phyloP scores from a whole-genome alignment of 2,329 filamentous ascomycete species.

The Salinomyces thailandicus region DNA sequence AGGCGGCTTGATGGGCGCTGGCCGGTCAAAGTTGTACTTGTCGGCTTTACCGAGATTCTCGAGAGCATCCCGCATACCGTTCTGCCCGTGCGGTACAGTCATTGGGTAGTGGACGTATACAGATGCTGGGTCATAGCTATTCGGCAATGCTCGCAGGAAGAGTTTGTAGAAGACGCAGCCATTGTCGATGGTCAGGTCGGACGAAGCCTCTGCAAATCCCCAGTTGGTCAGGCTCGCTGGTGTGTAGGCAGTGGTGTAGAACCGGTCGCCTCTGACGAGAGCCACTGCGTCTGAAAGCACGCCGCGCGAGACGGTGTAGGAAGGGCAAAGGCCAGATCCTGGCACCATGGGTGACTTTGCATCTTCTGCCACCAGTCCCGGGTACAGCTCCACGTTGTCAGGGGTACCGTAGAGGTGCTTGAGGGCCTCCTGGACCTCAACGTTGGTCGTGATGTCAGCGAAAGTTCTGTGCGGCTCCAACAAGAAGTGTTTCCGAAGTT shows the following conservation, averaged over 20 bases:
- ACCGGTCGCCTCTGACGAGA: slow-evolving; percentile 49
- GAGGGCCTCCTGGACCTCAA: slow-evolving; percentile 45
- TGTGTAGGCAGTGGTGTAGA: slow-evolving; percentile 41
- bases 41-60: slow-evolving; percentile 30
- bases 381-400: slow-evolving; percentile 60
- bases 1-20: slow-evolving; percentile 23
- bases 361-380: slow-evolving; percentile 54
- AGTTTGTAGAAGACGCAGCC: slow-evolving; percentile 44
- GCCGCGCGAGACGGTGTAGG: slow-evolving; percentile 45
- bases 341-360: slow-evolving; percentile 42
- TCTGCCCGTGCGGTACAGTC: slow-evolving; percentile 30
- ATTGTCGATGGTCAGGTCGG: slow-evolving; percentile 35
- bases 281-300: slow-evolving; percentile 51
- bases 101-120: slow-evolving; percentile 42
- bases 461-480: slow-evolving; percentile 48
- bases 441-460: slow-evolving; percentile 48
- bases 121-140: slow-evolving; percentile 38
- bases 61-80: slow-evolving; percentile 37
- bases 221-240: slow-evolving; percentile 29
- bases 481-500: slow-evolving; percentile 54
- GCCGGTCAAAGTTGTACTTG: slow-evolving; percentile 31
- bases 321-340: slow-evolving; percentile 43
- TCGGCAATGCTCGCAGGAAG: slow-evolving; percentile 41
- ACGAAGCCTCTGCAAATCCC: slow-evolving; percentile 39
- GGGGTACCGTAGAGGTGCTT: slow-evolving; percentile 52